Base-by-base conservation (phyloP, 2,329 filamentous ascomycete genomes). In the Simplicillium aogashimaense region DNA sequence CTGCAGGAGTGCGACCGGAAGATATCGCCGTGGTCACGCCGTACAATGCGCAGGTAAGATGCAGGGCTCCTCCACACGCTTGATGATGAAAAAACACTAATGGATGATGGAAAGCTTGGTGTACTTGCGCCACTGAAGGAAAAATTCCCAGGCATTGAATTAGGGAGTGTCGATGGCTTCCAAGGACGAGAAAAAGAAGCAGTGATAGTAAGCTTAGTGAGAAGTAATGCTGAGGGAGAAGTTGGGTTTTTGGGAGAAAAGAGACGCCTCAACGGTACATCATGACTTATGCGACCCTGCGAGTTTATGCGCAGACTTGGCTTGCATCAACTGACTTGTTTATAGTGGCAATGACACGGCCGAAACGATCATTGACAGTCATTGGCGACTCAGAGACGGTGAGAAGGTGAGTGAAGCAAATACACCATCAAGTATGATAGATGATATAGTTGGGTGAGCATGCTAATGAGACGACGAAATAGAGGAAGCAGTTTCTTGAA, bases 341-440 rank as follows among this genome's bases (percentile, higher is more conserved):
- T 84, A 81, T 87, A 94, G 89, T 97, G 51, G 90, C 92, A 39
- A 97, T 98, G 89, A 98, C 92, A 46, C 78, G 92, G 49, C 87
- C 92, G 6, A 90, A 85, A 65, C 77, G 92, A 50, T 90, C 92
- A 56, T 70, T 98, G 34, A 92, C 86, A 46, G 75, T 98, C 14
- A 83, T 95, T 53, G 92, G 90, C 35, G 92, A 98, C 60, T 92
- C 87, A 43, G 92, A 95, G 58, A 97, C 90, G 3, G 86, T 95
- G 41, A 81, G 82, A 61, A 80, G 76, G 85, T 94, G 69, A 75
- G 85, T 78, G 44, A 20, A 38, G 17, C 37, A 30, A 44, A 32
- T 41, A 29, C 37, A 39, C 41, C 31, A 36, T 29, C 40, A 35
- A 42, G 35, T 44, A 37, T 40, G 37, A 41, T 45, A 50, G 44